Conservation (phyloP, 371 early-diverging fungal species). For the Mortierella sp. region DNA sequence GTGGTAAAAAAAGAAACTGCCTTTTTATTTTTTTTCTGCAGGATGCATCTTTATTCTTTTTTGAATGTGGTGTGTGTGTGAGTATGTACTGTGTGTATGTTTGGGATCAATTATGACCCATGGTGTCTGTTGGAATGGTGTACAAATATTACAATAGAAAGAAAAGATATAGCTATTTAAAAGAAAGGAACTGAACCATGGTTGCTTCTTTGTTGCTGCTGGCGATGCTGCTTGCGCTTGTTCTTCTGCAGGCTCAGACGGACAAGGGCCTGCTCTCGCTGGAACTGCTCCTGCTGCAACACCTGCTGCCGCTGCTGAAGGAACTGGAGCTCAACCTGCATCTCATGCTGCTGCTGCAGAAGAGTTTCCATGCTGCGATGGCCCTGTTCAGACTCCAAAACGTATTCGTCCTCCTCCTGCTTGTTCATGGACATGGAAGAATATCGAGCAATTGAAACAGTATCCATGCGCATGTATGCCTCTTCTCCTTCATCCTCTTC, state of each 20-base stretch:
- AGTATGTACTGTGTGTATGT: neutral
- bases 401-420: slow-evolving; percentile 75
- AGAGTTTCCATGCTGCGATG: slow-evolving; percentile 13
- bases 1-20: too few species aligned
- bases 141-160: neutral
- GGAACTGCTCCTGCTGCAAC: slow-evolving; percentile 21
- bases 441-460: neutral
- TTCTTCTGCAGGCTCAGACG: slow-evolving; percentile 20
- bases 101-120: neutral
- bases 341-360: slow-evolving; percentile 22
- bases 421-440: slow-evolving; percentile 17
- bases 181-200: neutral
- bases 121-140: neutral
- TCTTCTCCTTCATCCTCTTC: neutral
- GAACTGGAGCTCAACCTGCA: slow-evolving; percentile 27
- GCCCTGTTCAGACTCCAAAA: neutral
- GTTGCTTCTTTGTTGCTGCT: slow-evolving; percentile 2
- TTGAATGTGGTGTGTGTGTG: neutral
- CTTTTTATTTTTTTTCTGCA: neutral
- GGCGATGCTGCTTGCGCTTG: neutral
- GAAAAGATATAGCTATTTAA: too few species aligned
- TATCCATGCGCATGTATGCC: neutral
- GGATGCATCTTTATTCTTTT: neutral
- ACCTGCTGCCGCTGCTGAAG: slow-evolving; percentile 25
- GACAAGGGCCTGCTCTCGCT: slow-evolving; percentile 28